A percentile compares a stretch with the other conserved stretches of the same genome.
Evolutionary conservation across 2,329 filamentous ascomycete species (phyloP).

Genomic region (Colletotrichum scovillei): DNA sequence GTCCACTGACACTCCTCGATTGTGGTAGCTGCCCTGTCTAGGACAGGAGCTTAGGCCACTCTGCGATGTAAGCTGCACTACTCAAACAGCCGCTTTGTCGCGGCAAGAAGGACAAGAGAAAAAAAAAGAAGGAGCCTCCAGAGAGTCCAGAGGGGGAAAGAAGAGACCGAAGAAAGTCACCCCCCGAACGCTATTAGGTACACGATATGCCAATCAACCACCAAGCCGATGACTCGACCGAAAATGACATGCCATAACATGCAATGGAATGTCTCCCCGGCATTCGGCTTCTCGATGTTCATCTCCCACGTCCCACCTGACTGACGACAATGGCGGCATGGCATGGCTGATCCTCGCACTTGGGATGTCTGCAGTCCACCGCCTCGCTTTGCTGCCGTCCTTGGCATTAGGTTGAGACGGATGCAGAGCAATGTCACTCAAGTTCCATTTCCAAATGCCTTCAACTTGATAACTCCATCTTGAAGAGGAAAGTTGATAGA

Average conservation of each 20-base stretch:
- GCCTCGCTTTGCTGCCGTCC: neutral
- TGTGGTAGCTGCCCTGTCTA: conserved; percentile 14
- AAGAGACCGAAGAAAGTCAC: neutral
- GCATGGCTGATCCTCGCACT: conserved; percentile 1
- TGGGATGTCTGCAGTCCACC: conserved; percentile 3
- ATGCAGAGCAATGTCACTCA: neutral
- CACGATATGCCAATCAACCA: neutral
- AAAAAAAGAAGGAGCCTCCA: neutral
- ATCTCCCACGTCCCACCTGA: neutral
- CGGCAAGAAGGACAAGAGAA: conserved; percentile 5
- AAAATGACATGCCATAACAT: neutral
- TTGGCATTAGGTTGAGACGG: neutral
- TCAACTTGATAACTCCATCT: neutral
- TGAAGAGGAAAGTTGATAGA: neutral
- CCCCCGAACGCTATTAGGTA: neutral
- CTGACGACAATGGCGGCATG: neutral
- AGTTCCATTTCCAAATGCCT: neutral
- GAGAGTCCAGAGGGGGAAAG: no score
- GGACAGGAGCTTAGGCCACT: conserved; percentile 32
- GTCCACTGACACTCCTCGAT: neutral
- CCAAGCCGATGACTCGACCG: neutral
- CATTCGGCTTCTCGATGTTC: conserved; percentile 21
- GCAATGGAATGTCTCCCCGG: conserved; percentile 20
- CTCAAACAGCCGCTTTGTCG: conserved; percentile 34
- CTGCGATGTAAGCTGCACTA: conserved; percentile 16